Percentiles rank a stretch among this genome's conserved stretches.
Evolutionary conservation across 2,329 filamentous ascomycete genomes (phyloP).

Genomic region (Coniochaeta prunicola): DNA sequence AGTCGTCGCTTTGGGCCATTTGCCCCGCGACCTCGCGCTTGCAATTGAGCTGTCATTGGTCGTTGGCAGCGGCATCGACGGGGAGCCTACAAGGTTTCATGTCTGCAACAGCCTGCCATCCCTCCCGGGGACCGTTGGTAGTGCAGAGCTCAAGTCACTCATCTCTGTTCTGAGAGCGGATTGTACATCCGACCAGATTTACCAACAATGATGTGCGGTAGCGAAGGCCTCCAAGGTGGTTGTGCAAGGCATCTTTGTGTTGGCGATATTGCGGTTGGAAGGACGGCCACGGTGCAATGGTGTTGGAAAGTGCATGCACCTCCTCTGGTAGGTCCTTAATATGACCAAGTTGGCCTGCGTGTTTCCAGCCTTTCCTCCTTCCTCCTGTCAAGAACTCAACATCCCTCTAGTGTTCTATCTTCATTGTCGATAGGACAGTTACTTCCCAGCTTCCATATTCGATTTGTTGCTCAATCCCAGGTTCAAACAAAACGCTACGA

Average conservation of each 20-base stretch:
- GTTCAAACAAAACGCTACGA: no score
- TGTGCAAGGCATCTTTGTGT: neutral
- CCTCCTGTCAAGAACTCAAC: neutral
- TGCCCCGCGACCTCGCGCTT: neutral
- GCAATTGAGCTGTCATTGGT: neutral
- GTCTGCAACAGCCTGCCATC: no score
- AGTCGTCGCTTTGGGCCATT: neutral
- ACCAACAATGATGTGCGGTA: neutral
- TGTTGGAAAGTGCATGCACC: neutral
- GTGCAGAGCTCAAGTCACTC: no score
- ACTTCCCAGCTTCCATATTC: no score
- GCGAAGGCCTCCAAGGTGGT: neutral
- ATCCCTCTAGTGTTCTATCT: no score
- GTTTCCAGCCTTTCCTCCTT: neutral
- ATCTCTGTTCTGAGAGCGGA: neutral
- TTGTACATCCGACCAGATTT: neutral
- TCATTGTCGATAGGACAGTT: no score
- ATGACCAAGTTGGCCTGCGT: no score
- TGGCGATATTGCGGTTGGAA: neutral
- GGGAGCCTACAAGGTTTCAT: no score
- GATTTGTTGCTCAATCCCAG: neutral
- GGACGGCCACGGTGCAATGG: neutral
- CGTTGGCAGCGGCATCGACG: neutral
- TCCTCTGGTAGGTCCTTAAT: no score
- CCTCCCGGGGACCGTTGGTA: no score